These are phyloP conservation scores for Aspergillus quadricinctus DNA, from an alignment of 2,329 filamentous ascomycete genomes.

Conservation along the genomic window DNA sequence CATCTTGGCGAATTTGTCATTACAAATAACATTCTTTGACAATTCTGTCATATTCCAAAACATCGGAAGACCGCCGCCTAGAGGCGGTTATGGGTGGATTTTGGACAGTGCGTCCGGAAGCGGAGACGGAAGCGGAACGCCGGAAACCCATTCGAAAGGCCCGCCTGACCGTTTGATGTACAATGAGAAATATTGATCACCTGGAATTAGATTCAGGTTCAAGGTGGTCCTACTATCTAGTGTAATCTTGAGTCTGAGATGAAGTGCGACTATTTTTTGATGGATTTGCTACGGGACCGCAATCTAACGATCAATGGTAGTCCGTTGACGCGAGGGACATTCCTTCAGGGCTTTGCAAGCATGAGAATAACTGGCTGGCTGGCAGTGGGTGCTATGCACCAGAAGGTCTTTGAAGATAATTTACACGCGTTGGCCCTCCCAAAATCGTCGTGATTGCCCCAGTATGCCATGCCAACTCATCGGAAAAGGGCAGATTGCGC, in stretches of 20 bases:
- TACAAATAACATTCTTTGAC: background rate
- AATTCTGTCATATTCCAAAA: background rate
- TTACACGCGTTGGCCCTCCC: background rate
- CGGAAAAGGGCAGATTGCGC: background rate
- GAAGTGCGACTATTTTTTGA: background rate
- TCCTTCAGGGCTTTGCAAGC: background rate
- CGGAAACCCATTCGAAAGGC: too few species aligned
- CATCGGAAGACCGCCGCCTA: background rate
- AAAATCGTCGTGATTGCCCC: background rate
- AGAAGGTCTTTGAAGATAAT: background rate
- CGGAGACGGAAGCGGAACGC: conserved; percentile 11
- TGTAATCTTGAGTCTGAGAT: background rate
- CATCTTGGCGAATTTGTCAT: background rate
- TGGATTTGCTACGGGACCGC: background rate
- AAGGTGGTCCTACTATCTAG: background rate
- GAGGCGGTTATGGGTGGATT: background rate
- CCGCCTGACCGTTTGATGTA: background rate
- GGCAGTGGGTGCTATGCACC: background rate
- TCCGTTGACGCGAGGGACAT: background rate
- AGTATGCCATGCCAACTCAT: background rate
- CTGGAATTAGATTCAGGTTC: background rate
- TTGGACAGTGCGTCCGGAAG: conserved; percentile 8
- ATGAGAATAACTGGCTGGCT: background rate
- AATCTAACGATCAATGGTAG: background rate
- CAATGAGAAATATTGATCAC: background rate